These are phyloP conservation scores for Coelastrella sp. DNA, from an alignment of 139 green algal species.

Conservation along the genomic window DNA sequence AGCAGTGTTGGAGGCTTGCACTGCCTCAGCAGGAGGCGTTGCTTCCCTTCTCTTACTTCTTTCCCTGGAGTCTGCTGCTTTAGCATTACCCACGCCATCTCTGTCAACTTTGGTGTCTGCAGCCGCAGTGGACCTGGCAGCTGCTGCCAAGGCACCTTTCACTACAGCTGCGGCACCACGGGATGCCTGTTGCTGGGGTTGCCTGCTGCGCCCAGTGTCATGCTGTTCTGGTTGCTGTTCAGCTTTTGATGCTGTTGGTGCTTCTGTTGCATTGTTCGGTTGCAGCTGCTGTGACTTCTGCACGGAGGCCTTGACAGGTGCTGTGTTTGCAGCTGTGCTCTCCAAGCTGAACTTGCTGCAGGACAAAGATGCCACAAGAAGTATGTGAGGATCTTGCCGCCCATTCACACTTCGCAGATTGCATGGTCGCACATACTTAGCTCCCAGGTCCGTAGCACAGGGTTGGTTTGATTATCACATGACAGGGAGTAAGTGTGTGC, in stretches of 20 bases:
- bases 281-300: constrained; percentile 10
- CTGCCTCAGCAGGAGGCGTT: background rate
- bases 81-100: too few relatives aligned
- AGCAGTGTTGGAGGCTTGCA: too few relatives aligned
- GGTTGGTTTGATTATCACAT: too few relatives aligned
- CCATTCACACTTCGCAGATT: background rate
- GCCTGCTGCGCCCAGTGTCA: background rate
- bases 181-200: background rate
- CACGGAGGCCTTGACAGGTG: background rate
- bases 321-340: background rate
- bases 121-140: constrained; percentile 9
- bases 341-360: constrained; percentile 32
- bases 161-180: constrained; percentile 9
- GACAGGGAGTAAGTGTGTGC: too few relatives aligned
- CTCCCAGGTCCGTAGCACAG: too few relatives aligned
- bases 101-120: background rate
- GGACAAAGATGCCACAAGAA: background rate
- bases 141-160: constrained; percentile 16
- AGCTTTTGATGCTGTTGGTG: background rate
- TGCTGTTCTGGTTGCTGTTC: background rate
- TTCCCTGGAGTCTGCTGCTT: background rate
- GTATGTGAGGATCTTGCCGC: background rate
- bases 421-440: background rate
- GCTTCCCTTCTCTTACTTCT: background rate
- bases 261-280: background rate